Conservation (phyloP, 805 yeast genomes). For the Sugiyamaella floridensis region DNA sequence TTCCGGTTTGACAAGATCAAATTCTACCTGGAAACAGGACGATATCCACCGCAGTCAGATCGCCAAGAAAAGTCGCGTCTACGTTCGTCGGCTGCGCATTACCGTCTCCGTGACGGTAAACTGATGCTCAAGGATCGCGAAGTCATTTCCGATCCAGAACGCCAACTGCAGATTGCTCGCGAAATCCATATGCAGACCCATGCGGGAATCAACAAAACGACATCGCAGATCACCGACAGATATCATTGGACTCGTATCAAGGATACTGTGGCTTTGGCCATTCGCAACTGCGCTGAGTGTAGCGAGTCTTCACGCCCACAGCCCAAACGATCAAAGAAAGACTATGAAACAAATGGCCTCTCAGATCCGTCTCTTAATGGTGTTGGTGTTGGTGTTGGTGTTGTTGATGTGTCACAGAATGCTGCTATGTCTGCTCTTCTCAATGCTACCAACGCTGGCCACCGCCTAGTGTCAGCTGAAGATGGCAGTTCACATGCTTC, state of each 20-base stretch:
- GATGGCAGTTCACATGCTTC: constrained; percentile 1
- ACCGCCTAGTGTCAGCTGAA: background rate
- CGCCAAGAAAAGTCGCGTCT: constrained; percentile 84
- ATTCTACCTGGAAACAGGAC: constrained; percentile 72
- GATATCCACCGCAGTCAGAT: constrained; percentile 76
- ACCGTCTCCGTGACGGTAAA: constrained; percentile 62
- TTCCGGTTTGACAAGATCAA: constrained; percentile 67
- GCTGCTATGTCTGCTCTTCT: constrained; percentile 2
- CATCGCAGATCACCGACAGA: constrained; percentile 65
- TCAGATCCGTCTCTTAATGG: constrained; percentile 11
- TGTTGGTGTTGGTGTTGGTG: constrained; percentile 18
- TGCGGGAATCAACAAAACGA: constrained; percentile 84
- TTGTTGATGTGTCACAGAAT: constrained; percentile 21
- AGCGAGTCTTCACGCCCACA: constrained; percentile 38
- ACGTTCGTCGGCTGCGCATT: constrained; percentile 70
- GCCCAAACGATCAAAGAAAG: constrained; percentile 22
- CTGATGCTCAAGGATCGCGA: constrained; percentile 71
- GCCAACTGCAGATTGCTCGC: constrained; percentile 68
- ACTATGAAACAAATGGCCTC: constrained; percentile 24
- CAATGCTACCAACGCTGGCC: background rate
- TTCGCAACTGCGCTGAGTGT: constrained; percentile 71
- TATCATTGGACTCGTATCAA: constrained; percentile 92
- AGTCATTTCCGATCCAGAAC: constrained; percentile 69
- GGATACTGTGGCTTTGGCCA: constrained; percentile 74
- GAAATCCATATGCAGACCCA: constrained; percentile 65